phyloP scores from a whole-genome alignment of 2,329 filamentous ascomycete genomes.

The Myriosclerotinia duriaeana region DNA sequence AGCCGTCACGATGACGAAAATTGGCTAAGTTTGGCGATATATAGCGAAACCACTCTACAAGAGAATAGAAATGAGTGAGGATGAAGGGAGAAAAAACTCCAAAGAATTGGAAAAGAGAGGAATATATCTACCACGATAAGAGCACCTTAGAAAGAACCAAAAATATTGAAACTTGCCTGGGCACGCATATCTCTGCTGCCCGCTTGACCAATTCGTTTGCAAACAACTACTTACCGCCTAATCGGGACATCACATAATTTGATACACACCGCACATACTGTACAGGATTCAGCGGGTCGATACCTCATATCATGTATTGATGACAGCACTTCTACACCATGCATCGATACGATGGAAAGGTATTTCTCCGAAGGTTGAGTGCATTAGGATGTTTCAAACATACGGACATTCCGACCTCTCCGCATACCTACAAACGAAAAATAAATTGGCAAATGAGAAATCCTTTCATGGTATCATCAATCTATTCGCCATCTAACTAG shows the following conservation, averaged over 20 bases:
- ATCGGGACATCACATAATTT: neutral
- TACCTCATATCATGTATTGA: neutral
- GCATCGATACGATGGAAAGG: neutral
- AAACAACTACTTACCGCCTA: neutral
- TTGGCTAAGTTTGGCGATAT: neutral
- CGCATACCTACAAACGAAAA: constrained; percentile 4
- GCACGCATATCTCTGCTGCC: neutral
- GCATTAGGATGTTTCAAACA: constrained; percentile 4
- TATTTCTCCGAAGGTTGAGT: neutral
- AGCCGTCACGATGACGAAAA: neutral
- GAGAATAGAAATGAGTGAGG: neutral
- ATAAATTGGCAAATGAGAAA: neutral
- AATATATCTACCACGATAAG: neutral
- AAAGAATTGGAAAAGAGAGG: neutral
- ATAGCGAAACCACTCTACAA: constrained; percentile 3
- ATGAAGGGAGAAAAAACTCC: neutral
- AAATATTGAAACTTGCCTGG: neutral
- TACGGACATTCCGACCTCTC: neutral
- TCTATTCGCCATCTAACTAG: constrained; percentile 26
- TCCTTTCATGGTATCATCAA: constrained; percentile 23
- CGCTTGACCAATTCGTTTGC: neutral
- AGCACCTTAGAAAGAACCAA: neutral
- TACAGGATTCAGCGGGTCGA: neutral
- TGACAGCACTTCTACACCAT: neutral
- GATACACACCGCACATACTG: neutral